Base-by-base conservation (phyloP, 2,329 filamentous ascomycete species). In the Hypoxylon sp. region DNA sequence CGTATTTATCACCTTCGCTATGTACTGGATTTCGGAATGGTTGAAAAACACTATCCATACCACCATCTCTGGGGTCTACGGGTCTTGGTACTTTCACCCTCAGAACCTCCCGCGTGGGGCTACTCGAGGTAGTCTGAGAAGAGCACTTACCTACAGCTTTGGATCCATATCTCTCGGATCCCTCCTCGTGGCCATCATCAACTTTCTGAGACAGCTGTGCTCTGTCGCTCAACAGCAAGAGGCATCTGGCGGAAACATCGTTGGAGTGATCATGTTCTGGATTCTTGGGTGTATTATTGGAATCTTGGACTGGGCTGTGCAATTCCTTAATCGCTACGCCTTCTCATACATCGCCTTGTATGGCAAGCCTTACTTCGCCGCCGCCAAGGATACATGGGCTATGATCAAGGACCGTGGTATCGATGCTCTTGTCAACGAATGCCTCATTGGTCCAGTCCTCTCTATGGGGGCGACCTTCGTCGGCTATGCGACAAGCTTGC, bases 341-440 rank as follows among this genome's bases (percentile, higher is more conserved):
- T 97, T 96, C 79, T 93, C 89, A 28, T 93, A 97, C 75, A 97
- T 98, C 74, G 93, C 95, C 0, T 83, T 97, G 0, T 97, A 97
- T 75, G 95, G 95, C 16, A 96, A 96, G 78, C 81, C 91, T 0
- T 98, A 97, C 76, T 86, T 97, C 57, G 84, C 88, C 0, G 92
- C 93, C 0, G 93, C 94, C 33, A 97, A 96, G 80, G 92, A 93
- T 71, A 97, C 93, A 0, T 97, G 93, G 92, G 88, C 75, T 62
- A 92, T 97, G 91, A 94, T 97, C 82, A 95, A 93, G 77, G 88
- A 96, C 74, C 92, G 95, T 30, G 95, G 95, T 26, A 90, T 97
- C 64, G 94, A 97, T 72, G 93, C 93, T 0, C 86, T 98, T 1
- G 86, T 97, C 72, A 97, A 97, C 74, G 92, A 97, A 76, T 96